Percentiles rank a stretch among this genome's conserved stretches.
Conservation (phyloP, 2,329 filamentous ascomycete species). For the Cercospora citrullina region DNA sequence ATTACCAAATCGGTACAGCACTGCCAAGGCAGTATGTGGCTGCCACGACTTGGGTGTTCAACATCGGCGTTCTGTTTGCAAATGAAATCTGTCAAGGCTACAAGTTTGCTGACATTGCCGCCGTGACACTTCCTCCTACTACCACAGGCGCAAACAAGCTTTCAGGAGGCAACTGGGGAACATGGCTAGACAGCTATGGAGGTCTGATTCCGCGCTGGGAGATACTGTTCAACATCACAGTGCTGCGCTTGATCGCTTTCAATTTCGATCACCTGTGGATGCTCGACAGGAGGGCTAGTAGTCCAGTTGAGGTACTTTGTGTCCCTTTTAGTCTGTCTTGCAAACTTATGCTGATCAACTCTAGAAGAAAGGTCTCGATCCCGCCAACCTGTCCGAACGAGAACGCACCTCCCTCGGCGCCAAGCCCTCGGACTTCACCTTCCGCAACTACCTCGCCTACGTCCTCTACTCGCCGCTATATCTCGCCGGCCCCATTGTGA, state of each 20-base stretch:
- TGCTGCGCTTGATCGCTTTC: conserved; percentile 90
- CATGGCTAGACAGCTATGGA: conserved; percentile 73
- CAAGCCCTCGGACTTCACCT: conserved; percentile 67
- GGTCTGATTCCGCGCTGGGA: conserved; percentile 92
- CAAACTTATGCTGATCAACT: conserved; percentile 57
- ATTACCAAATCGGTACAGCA: conserved; percentile 74
- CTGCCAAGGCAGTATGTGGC: conserved; percentile 73
- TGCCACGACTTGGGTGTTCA: conserved; percentile 82
- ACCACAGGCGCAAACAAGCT: conserved; percentile 42
- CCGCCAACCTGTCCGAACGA: conserved; percentile 78
- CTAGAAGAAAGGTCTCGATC: conserved; percentile 98
- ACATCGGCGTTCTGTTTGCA: conserved; percentile 78
- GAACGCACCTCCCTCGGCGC: conserved; percentile 81
- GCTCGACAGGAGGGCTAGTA: conserved; percentile 62
- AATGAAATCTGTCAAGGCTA: conserved; percentile 86
- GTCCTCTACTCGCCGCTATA: conserved; percentile 90
- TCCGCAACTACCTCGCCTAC: conserved; percentile 88
- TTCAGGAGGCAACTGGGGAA: conserved; percentile 56
- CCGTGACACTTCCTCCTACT: conserved; percentile 49
- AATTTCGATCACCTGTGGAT: conserved; percentile 98
- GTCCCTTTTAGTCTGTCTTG: not conserved
- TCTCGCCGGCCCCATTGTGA: conserved; percentile 87
- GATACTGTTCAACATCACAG: conserved; percentile 95
- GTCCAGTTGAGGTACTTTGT: conserved; percentile 70
- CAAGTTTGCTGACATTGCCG: conserved; percentile 64